A percentile compares a stretch with the other conserved stretches of the same genome.
phyloP scores from a whole-genome alignment of 352 stramenopile genomes.

The Peronospora belbahrii region DNA sequence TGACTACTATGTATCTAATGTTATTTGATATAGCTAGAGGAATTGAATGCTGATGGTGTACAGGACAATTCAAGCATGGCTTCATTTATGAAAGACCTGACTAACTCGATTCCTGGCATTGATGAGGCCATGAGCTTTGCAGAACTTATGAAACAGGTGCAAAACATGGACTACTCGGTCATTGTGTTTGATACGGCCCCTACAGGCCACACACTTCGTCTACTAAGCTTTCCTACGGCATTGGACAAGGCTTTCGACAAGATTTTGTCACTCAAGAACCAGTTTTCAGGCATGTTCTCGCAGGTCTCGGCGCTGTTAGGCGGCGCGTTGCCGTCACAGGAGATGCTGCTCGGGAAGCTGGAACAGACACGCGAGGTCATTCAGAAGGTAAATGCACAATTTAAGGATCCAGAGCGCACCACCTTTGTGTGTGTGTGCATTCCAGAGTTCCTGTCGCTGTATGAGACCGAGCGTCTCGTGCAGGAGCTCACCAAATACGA shows the following conservation, averaged over 20 bases:
- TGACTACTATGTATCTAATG: not conserved
- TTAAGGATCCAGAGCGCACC: constrained; percentile 97
- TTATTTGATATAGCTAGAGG: constrained; percentile 46
- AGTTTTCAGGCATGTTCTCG: constrained; percentile 84
- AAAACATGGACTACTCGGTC: constrained; percentile 96
- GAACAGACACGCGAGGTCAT: constrained; percentile 95
- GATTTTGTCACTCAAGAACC: constrained; percentile 94
- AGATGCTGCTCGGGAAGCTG: constrained; percentile 94
- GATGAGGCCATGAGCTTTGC: constrained; percentile 99
- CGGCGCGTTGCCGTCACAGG: constrained; percentile 76
- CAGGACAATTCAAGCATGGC: constrained; percentile 86
- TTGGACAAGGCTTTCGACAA: constrained; percentile 98
- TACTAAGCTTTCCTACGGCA: constrained; percentile 96
- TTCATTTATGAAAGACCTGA: constrained; percentile 95
- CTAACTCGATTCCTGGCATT: constrained; percentile 97
- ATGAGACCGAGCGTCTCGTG: constrained; percentile 98
- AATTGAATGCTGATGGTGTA: constrained; percentile 74
- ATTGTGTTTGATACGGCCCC: constrained; percentile 98
- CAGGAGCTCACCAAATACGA: constrained; percentile 99
- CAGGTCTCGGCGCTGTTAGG: constrained; percentile 75
- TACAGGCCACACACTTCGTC: constrained; percentile 94
- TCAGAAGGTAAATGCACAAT: constrained; percentile 98
- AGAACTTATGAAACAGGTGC: constrained; percentile 98
- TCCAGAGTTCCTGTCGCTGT: constrained; percentile 99
- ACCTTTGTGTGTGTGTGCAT: constrained; percentile 99